A percentile compares a stretch with the other conserved stretches of the same genome.
Conservation (phyloP, 2,329 filamentous ascomycete genomes). For the Ceratocystis colombiana region DNA sequence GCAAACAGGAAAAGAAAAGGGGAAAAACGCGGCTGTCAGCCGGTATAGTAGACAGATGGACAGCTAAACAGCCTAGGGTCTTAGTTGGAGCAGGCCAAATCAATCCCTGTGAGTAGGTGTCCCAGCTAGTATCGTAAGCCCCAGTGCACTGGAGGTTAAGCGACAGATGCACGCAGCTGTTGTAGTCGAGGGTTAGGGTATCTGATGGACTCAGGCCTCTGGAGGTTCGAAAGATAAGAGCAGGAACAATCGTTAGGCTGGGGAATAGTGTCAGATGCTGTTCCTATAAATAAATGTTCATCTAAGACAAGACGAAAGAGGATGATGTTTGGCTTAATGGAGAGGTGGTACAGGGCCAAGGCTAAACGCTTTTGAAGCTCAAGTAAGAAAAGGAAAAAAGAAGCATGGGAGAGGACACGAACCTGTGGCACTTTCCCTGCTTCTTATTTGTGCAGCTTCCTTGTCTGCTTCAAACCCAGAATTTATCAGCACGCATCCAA, state of each 20-base stretch:
- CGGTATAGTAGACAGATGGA: not conserved
- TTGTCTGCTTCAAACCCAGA: not conserved
- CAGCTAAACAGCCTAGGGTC: not conserved
- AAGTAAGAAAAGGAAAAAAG: not conserved
- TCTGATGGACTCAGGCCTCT: not conserved
- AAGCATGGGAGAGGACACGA: not conserved
- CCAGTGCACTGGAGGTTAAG: not conserved
- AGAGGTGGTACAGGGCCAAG: not conserved
- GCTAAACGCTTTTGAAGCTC: not conserved
- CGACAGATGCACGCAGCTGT: not conserved
- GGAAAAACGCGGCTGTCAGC: not conserved
- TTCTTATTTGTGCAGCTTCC: not conserved
- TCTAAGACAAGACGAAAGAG: not conserved
- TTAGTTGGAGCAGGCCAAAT: not conserved
- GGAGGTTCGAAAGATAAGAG: not conserved
- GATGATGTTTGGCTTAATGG: not conserved
- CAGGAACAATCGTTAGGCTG: not conserved
- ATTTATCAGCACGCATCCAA: conserved; percentile 3
- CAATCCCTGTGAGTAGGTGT: not conserved
- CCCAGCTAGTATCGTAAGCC: not conserved
- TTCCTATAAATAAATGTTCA: too few species aligned
- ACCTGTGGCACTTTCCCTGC: not conserved
- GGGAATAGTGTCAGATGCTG: too few species aligned
- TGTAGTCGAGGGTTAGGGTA: conserved; percentile 3
- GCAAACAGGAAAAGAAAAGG: not conserved